Evolutionary conservation across 257 asterid species (phyloP), one percentile per base, ranked within the genome.

Genomic region (Euphrasia confusa): DNA sequence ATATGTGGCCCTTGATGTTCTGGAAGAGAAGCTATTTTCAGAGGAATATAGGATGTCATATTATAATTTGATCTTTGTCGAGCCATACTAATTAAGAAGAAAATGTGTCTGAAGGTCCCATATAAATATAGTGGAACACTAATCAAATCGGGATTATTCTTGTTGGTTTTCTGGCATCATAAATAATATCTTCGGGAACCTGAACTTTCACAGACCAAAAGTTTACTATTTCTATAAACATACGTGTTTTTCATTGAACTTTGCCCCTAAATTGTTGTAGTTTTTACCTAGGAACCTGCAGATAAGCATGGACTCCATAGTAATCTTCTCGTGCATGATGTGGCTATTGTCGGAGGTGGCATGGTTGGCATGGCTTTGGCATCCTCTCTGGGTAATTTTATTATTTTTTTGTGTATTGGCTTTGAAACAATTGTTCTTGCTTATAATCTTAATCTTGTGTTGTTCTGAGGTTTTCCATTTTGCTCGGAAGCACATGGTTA

Each of bases 311-410:
- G 65, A 53, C 4, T 67, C 30, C 47, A 63, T 35, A 70, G 69
- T 44, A 60, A 74, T 71, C 60, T 61, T 69, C 84, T 81, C 0
- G 82, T 87, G 68, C 83, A 93, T 63, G 99, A 93, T 71, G 77
- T 93, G 73, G 97, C 99, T 67, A 85, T 93, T 74, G 99, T 93
- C 72, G 99, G 99, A 72, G 99, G 99, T 50, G 97, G 99, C 80
- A 87, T 89, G 99, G 99, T 93, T 58, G 99, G 97, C 74, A 82
- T 87, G 95, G 96, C 97, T 68, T 82, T 93, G 50, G 96, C 99
- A 6, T 89, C 90, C 79, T 77, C 96, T 60, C 77, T 93, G 65
- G 97, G 99, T 93, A 79, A 65, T 50, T 37, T 8, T 72, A 24
- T 59, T 39, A 11, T 27, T 68, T 45, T 45, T 54, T 14, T 71